phyloP scores from a whole-genome alignment of 1,284 basidiomycete species.

The Porphyrellus sp. region DNA sequence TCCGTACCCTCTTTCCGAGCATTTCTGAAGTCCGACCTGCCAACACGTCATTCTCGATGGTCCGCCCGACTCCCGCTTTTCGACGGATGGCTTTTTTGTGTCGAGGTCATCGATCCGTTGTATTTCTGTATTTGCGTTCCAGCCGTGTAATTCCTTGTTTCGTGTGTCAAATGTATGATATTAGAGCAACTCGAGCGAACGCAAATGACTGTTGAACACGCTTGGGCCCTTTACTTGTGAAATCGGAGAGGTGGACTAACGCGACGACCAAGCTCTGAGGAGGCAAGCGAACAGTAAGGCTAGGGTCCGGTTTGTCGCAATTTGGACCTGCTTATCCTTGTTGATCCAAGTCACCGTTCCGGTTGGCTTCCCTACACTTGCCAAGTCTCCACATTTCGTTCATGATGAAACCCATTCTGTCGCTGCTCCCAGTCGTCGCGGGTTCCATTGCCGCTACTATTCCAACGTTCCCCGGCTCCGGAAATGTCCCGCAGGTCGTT shows the following conservation, averaged over 20 bases:
- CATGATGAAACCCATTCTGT: constrained; percentile 20
- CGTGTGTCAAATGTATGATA: neutral
- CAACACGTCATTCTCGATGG: neutral
- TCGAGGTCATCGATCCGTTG: neutral
- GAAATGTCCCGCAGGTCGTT: constrained; percentile 15
- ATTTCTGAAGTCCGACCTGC: constrained; percentile 8
- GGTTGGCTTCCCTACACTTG: neutral
- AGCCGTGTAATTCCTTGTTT: constrained; percentile 2
- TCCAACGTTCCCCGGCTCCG: constrained; percentile 9
- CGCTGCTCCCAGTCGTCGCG: constrained; percentile 23
- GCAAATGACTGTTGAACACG: too few relatives aligned
- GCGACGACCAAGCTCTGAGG: too few relatives aligned
- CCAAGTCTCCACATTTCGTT: neutral
- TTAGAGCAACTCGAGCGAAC: neutral
- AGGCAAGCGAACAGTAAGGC: too few relatives aligned
- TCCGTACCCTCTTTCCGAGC: constrained; percentile 22
- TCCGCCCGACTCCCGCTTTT: constrained; percentile 1
- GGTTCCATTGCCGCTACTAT: constrained; percentile 21
- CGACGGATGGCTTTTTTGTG: too few relatives aligned
- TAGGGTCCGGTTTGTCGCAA: neutral
- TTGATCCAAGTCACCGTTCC: neutral
- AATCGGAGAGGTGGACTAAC: too few relatives aligned
- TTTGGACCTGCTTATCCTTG: constrained; percentile 18
- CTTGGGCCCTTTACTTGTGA: too few relatives aligned
- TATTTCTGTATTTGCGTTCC: constrained; percentile 4